Conservation (phyloP, 345 rosid species). For the Dipteronia dyeriana region DNA sequence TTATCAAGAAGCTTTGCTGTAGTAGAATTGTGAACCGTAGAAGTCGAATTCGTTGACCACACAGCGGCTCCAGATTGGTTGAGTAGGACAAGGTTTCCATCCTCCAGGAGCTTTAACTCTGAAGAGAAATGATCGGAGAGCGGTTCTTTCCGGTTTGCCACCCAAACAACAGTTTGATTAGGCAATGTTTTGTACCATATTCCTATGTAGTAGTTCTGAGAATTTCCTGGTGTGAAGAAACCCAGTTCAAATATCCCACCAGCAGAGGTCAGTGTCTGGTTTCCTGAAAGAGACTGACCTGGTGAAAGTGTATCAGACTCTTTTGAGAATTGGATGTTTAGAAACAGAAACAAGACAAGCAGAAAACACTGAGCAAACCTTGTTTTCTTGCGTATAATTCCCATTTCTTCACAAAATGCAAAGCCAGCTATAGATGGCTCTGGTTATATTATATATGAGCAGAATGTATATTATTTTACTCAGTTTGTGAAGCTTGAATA, state of each 20-base stretch:
- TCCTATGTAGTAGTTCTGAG: conserved; percentile 27
- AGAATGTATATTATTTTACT: not conserved
- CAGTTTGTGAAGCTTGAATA: not conserved
- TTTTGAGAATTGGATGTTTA: not conserved
- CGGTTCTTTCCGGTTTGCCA: conserved; percentile 29
- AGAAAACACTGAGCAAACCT: not conserved
- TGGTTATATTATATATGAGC: not conserved
- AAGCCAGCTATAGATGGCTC: not conserved
- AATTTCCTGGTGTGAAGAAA: conserved; percentile 31
- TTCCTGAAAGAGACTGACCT: conserved; percentile 17
- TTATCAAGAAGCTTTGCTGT: conserved; percentile 27
- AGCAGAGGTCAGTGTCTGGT: conserved; percentile 26
- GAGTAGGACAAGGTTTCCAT: conserved; percentile 29
- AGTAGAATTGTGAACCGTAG: conserved; percentile 7
- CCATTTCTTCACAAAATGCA: conserved; percentile 2
- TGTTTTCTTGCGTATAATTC: not conserved
- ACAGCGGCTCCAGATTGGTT: conserved; percentile 7
- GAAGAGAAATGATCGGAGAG: conserved; percentile 19
- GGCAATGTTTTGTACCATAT: conserved; percentile 31
- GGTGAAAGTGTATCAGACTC: conserved; percentile 3
- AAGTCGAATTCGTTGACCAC: conserved; percentile 27
- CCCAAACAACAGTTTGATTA: conserved; percentile 23
- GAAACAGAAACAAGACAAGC: not conserved
- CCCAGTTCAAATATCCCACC: conserved; percentile 25
- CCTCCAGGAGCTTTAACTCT: conserved; percentile 11